phyloP scores from a whole-genome alignment of 495 filamentous ascomycete species.

The Neurospora sublineolata region DNA sequence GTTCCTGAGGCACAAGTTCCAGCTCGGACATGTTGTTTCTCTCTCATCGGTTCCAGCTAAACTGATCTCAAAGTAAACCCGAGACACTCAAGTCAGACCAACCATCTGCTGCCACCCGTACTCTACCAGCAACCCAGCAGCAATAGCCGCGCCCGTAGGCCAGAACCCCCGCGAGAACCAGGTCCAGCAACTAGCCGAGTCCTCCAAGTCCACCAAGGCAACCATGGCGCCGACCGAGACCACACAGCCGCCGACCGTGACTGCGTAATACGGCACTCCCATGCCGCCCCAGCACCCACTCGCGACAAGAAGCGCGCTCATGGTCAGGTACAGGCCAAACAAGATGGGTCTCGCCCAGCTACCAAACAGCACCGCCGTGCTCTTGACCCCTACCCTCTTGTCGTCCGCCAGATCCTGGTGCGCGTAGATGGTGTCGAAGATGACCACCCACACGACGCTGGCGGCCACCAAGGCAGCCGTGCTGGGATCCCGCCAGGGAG shows the following conservation, averaged over 20 bases:
- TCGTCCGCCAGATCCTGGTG: conserved; percentile 31
- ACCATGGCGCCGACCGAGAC: conserved; percentile 27
- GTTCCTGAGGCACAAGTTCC: neutral
- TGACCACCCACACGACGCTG: conserved; percentile 22
- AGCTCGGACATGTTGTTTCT: too few relatives aligned
- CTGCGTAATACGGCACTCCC: conserved; percentile 15
- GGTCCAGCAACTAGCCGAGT: conserved; percentile 27
- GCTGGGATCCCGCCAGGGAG: conserved; percentile 8
- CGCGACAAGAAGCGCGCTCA: conserved; percentile 15
- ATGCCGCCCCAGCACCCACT: conserved; percentile 17
- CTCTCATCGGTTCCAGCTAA: too few relatives aligned
- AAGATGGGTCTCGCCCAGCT: conserved; percentile 22
- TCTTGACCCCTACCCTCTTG: conserved; percentile 23
- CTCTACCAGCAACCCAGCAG: conserved; percentile 21
- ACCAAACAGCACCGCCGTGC: conserved; percentile 26
- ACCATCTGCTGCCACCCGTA: conserved; percentile 4
- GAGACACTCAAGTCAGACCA: too few relatives aligned
- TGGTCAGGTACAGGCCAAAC: conserved; percentile 14
- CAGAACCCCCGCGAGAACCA: conserved; percentile 31
- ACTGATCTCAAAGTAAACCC: too few relatives aligned
- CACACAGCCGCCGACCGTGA: conserved; percentile 18
- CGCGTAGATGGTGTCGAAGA: conserved; percentile 35
- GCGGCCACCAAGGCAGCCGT: conserved; percentile 16
- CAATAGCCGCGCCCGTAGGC: conserved; percentile 22
- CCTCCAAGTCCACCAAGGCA: conserved; percentile 23